Conservation (phyloP, 768 basidiomycete genomes). For the Naganishia randhawae region DNA sequence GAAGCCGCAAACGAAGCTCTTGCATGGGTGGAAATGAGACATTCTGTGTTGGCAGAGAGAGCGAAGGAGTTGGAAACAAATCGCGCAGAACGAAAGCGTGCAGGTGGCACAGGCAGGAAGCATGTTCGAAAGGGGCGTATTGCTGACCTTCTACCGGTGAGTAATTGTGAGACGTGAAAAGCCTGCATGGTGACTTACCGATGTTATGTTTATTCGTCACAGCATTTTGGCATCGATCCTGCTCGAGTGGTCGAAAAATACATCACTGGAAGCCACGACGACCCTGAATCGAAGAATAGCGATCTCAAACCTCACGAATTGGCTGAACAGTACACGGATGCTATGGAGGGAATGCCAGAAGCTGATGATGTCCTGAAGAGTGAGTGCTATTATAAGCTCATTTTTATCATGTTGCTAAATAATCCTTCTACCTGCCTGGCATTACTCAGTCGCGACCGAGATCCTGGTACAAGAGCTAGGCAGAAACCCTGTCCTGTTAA, state of each 20-base stretch:
- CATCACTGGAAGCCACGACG: conserved; percentile 34
- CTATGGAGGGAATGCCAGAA: conserved; percentile 33
- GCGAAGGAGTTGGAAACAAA: conserved; percentile 50
- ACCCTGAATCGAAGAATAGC: conserved; percentile 59
- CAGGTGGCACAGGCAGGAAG: conserved; percentile 27
- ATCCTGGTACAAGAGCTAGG: conserved; percentile 85
- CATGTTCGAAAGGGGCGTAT: conserved; percentile 26
- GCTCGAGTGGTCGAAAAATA: conserved; percentile 84
- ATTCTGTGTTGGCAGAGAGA: conserved; percentile 55
- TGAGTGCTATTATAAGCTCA: conserved; percentile 25
- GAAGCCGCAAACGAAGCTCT: conserved; percentile 86
- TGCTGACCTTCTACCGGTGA: conserved; percentile 26
- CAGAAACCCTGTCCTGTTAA: conserved; percentile 82
- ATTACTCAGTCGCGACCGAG: conserved; percentile 53
- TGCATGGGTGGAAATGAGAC: conserved; percentile 84
- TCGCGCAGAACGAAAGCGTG: conserved; percentile 55
- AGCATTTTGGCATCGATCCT: conserved; percentile 81
- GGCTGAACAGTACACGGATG: conserved; percentile 78
- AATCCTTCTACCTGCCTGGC: neutral
- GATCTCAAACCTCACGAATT: conserved; percentile 71
- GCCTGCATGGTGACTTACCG: neutral
- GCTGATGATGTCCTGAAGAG: conserved; percentile 43
- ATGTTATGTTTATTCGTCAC: neutral
- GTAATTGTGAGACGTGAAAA: neutral
- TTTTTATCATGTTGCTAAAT: neutral